These are phyloP conservation scores for Prunus armeniaca DNA, from an alignment of 306 rosid species.

Conservation along the genomic window DNA sequence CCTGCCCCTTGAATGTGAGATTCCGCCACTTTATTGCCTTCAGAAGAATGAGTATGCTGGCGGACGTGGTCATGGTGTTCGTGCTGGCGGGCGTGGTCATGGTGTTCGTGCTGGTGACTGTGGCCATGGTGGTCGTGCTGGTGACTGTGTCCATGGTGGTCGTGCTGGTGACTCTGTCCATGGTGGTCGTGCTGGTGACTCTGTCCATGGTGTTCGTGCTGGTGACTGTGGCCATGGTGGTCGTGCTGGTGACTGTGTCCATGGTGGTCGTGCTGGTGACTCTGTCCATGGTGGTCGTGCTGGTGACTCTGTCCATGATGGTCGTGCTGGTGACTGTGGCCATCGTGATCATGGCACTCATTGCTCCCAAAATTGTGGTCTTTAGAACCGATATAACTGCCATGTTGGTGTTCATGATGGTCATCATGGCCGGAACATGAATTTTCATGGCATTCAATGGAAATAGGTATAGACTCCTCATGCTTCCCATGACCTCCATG, in stretches of 20 bases:
- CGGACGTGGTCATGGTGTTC: constrained; percentile 15
- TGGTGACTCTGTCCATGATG: constrained; percentile 2
- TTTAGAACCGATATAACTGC: constrained; percentile 16
- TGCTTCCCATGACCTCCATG: constrained; percentile 27
- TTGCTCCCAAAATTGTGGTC: constrained; percentile 18
- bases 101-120: constrained; percentile 14
- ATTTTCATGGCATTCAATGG: constrained; percentile 34
- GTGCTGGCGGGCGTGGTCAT: constrained; percentile 13
- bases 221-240: not conserved
- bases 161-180: constrained; percentile 19
- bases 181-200: constrained; percentile 12
- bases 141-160: not conserved
- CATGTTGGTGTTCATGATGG: constrained; percentile 36
- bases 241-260: constrained; percentile 22
- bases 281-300: constrained; percentile 19
- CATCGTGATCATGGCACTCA: constrained; percentile 20
- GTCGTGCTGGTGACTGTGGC: constrained; percentile 22
- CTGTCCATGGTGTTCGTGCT: not conserved
- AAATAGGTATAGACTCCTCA: constrained; percentile 38
- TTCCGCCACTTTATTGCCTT: not conserved
- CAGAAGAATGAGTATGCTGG: constrained; percentile 2
- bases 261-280: constrained; percentile 17
- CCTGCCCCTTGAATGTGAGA: constrained; percentile 27
- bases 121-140: constrained; percentile 19
- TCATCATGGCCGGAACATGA: constrained; percentile 31